Evolutionary conservation across 306 rosid species (phyloP), one percentile per base, ranked within the genome.

Genomic region (Quercus bicolor): DNA sequence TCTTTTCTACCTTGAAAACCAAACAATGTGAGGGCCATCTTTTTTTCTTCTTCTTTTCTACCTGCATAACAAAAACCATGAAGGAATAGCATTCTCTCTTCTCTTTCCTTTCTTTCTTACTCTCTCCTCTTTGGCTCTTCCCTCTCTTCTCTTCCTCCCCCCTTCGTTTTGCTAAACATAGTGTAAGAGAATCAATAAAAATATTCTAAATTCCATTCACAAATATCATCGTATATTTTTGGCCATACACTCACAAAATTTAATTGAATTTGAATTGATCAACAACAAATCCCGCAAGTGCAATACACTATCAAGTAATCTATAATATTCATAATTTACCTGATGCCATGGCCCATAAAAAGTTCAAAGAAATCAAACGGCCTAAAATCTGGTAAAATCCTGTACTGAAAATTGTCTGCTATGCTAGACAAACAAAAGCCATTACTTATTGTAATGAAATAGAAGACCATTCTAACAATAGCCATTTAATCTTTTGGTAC

Each of bases 361-460:
- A 84, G n/a, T 66, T 59, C 70, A 28, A 75, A 40, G 19, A 76
- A 84, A 26, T 66, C 87, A 65, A 76, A 64, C 68, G 26, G 45
- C 74, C 74, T 34, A 59, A 26, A 24, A 26, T 73, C 64, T 31
- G 73, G 33, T 33, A 37, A 33, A 33, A 34, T 68, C 70, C 23
- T 68, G 45, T 51, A 48, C 72, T 62, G 76, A 8, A 76, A 51
- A 77, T 29, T 52, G 69, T 33, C 68, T 73, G 52, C 23, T 59
- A 18, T 65, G 14, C 21, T 18, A 68, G 10, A n/a, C 16, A 31
- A 34, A 68, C 45, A 4, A 3, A 19, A 68, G 53, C 72, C 8
- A 60, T 48, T 29, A 26, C 40, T 73, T 81, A 79, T 74, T 6
- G 74, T 51, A 33, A 68, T 18, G 11, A 68, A 48, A 68, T 68